Percentiles rank a stretch among this genome's conserved stretches.
Evolutionary conservation across 495 filamentous ascomycete species (phyloP).

Genomic region (Aspergillus kassunensis): DNA sequence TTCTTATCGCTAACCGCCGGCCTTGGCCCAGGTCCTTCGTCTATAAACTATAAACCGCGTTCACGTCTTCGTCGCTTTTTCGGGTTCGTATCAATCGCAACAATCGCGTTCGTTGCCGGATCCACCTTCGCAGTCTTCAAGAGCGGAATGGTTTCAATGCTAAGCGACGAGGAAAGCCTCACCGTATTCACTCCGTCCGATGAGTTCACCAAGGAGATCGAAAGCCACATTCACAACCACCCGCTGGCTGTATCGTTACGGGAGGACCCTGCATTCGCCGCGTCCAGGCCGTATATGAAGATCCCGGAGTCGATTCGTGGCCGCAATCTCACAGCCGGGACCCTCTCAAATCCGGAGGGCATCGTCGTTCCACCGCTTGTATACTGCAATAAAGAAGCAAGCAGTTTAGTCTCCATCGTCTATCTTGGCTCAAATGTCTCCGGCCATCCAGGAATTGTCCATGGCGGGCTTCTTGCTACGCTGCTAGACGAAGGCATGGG

Average conservation of each 20-base stretch:
- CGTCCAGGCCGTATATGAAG: constrained; percentile 83
- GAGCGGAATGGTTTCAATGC: constrained; percentile 47
- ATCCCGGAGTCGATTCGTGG: constrained; percentile 62
- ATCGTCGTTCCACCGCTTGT: constrained; percentile 79
- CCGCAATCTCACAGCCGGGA: constrained; percentile 80
- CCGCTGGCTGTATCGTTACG: constrained; percentile 66
- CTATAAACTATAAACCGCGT: constrained; percentile 18
- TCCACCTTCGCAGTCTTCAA: constrained; percentile 21
- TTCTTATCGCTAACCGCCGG: not conserved
- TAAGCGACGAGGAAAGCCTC: constrained; percentile 67
- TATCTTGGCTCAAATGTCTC: constrained; percentile 82
- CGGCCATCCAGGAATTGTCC: constrained; percentile 87
- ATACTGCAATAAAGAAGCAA: constrained; percentile 69
- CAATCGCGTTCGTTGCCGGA: constrained; percentile 34
- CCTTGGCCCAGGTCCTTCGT: not conserved
- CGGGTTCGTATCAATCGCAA: constrained; percentile 38
- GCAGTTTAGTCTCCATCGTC: constrained; percentile 66
- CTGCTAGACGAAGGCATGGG: constrained; percentile 89
- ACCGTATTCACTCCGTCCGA: constrained; percentile 61
- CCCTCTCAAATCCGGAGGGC: constrained; percentile 67
- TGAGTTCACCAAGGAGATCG: constrained; percentile 56
- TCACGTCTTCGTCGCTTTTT: constrained; percentile 35
- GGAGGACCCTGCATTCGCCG: constrained; percentile 60
- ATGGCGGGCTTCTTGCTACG: constrained; percentile 88
- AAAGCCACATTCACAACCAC: constrained; percentile 70